phyloP scores from a whole-genome alignment of 805 yeast species.

The Kuraishia ogatae region DNA sequence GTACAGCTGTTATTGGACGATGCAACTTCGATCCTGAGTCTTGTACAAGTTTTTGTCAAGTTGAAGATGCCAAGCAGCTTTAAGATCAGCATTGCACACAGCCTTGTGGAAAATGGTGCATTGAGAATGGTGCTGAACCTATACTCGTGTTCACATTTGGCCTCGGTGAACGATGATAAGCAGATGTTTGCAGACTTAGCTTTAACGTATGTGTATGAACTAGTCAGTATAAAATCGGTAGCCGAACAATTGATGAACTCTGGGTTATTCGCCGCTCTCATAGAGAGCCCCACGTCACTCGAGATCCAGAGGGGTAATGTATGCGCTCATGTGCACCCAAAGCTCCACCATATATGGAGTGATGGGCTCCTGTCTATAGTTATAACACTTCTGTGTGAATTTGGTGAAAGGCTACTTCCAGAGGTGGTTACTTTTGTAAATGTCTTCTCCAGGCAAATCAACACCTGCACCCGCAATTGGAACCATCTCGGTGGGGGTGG shows the following conservation, averaged over 20 bases:
- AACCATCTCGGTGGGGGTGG: background rate
- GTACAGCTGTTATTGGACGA: background rate
- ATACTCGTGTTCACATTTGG: conserved; percentile 58
- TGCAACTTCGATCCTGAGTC: background rate
- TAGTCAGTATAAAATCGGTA: conserved; percentile 49
- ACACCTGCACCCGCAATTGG: conserved; percentile 62
- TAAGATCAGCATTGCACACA: conserved; percentile 38
- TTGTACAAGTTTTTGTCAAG: conserved; percentile 49
- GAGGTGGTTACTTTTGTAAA: conserved; percentile 57
- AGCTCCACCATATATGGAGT: conserved; percentile 76
- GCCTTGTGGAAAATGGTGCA: conserved; percentile 50
- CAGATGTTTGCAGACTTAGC: conserved; percentile 67
- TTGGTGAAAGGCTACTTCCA: conserved; percentile 56
- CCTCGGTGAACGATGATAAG: conserved; percentile 47
- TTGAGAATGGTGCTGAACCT: conserved; percentile 53
- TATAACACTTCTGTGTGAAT: conserved; percentile 46
- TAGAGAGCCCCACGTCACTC: conserved; percentile 67
- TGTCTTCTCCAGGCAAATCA: conserved; percentile 59
- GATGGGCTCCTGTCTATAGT: conserved; percentile 70
- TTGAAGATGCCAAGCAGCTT: conserved; percentile 40
- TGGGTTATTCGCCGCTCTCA: conserved; percentile 60
- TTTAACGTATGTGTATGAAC: conserved; percentile 58
- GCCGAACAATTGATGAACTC: conserved; percentile 57
- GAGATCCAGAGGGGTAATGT: conserved; percentile 60
- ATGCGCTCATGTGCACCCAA: conserved; percentile 39